Evolutionary conservation across 495 filamentous ascomycete genomes (phyloP), one percentile per base, ranked within the genome.

Genomic region (Acidomyces sp.): DNA sequence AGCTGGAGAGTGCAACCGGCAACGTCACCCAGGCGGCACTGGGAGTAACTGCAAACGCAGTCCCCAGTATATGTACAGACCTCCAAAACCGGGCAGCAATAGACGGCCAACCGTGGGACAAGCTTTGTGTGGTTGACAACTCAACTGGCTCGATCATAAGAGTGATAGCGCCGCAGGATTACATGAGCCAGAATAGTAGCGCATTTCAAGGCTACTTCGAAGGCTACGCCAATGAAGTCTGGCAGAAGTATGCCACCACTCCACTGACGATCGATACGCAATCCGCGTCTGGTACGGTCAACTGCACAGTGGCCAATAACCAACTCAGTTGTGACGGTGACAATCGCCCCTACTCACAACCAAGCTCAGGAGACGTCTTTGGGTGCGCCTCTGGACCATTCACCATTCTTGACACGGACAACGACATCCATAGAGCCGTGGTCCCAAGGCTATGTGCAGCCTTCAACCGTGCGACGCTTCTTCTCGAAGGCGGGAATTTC

Each of bases 391-490:
- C 55, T 6, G 65, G 65, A 3, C 61, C 65, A 4, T 67, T 68
- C 46, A 53, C 32, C 40, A n/a, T n/a, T n/a, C n/a, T n/a, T n/a
- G n/a, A n/a, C n/a, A n/a, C n/a, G n/a, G n/a, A n/a, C n/a, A 62
- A 62, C 45, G 53, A 41, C 1, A 48, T 62, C n/a, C 60, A 61
- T 49, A 18, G 22, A 7, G 62, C 61, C 2, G 62, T 69, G 26
- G 69, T 71, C 18, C 65, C 69, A 0, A 48, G 60, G 6, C 52
- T 68, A 0, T 64, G 64, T 46, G 65, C 65, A 5, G 64, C 63
- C 29, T 68, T 67, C 47, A 52, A 53, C 41, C 62, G 65, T 25
- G 46, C 45, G 16, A 67, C 64, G 0, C 51, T 66, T 1, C 48
- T 64, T 17, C 17, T 62, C 0, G 35, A 42, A 22, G 61, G 62